Evolutionary conservation across 257 asterid genomes (phyloP).

Genomic region (Perilla frutescens): DNA sequence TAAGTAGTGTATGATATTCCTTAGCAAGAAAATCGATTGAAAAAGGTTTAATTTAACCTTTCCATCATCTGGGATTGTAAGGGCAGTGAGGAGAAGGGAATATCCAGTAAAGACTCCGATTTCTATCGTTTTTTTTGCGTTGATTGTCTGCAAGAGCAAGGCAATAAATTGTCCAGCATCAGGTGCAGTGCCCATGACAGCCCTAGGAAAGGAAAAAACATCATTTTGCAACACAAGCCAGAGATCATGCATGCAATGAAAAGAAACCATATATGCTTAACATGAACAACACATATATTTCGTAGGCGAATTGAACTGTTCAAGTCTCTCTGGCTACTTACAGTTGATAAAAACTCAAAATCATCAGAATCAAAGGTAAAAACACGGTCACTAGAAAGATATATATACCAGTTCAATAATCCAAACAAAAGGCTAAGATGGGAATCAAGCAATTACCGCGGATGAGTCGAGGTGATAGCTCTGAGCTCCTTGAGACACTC

Average conservation of each 20-base stretch:
- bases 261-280: not conserved
- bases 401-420: not conserved
- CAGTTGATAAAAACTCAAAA: no score
- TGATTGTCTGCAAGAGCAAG: constrained; percentile 46
- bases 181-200: constrained; percentile 48
- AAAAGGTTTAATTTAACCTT: constrained; percentile 38
- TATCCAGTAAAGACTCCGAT: constrained; percentile 72
- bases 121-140: constrained; percentile 59
- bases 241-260: not conserved
- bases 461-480: constrained; percentile 52
- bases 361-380: no score
- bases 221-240: not conserved
- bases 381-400: not conserved
- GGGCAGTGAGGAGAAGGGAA: constrained; percentile 64
- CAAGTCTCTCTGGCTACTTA: no score
- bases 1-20: not conserved
- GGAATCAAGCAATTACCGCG: constrained; percentile 34
- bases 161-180: constrained; percentile 62
- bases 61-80: constrained; percentile 63
- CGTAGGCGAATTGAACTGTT: not conserved
- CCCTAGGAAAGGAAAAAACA: constrained; percentile 36
- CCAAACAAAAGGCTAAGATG: not conserved
- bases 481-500: constrained; percentile 60
- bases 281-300: not conserved
- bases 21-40: not conserved